Base-by-base conservation (phyloP, 352 stramenopile genomes). In the Phytopythium boreale region DNA sequence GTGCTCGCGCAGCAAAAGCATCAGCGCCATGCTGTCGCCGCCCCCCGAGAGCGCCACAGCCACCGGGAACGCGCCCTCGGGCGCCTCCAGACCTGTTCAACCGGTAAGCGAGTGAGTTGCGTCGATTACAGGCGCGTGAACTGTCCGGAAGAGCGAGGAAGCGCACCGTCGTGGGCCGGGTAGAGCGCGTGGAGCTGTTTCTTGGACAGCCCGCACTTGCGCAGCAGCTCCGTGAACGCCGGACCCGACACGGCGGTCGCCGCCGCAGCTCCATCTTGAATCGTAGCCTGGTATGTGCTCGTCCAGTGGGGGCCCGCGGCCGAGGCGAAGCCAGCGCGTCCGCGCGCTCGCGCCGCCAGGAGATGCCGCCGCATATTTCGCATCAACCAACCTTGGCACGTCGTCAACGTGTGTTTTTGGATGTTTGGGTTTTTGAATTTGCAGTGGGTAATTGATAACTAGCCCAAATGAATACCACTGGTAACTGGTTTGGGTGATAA, bases 11-110 rank as follows among this genome's bases (percentile, higher is more conserved):
- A 96, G 71, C 44, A 96, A 59, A 49, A 94, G 75, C 71, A 86
- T 82, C 56, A 96, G 62, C 27, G 87, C 83, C 79, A 93, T 90
- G 61, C 85, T 94, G 64, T 96, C 87, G 2, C 79, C 84, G 9
- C 87, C 87, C 15, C 87, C 87, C 0, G 87, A 96, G 22, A 92
- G 60, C 26, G 84, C 87, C 24, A 94, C 80, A 24, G 86, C 85
- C 56, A 93, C 65, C 15, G 84, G 84, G 57, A 83, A 92, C 36
- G 76, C 66, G n/a, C 51, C 64, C 0, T 43, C 26, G 1, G 41
- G 56, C 4, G 75, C 68, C 15, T 57, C 59, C 37, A 24, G 34
- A 15, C 62, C 67, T 77, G 26, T 7, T 1, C 49, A 49, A 6
- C 4, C 24, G 3, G 27, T 3, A n/a, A 14, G 14, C 19, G 17